Evolutionary conservation across 2,329 filamentous ascomycete genomes (phyloP), one percentile per base, ranked within the genome.

Genomic region (Ustulina deusta): DNA sequence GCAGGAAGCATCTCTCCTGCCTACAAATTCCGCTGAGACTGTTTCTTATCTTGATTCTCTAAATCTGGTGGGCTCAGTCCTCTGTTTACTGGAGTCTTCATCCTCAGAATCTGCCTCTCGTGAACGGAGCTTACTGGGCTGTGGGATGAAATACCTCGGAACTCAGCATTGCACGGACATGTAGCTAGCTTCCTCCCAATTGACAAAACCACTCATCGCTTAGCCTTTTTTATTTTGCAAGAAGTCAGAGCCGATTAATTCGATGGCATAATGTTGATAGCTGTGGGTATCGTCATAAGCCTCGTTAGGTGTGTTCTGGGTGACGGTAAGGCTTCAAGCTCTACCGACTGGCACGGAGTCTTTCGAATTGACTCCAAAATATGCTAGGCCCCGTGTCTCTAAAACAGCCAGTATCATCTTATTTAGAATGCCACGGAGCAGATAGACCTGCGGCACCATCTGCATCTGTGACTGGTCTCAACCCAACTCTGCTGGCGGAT

Each of bases 391-490:
- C n/a, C 27, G 17, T 17, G 40, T 52, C 42, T 49, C 42, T 44
- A 57, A 57, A 57, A 57, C 20, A 61, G 36, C 15, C 22, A 32
- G n/a, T 15, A 36, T 52, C 20, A 51, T 15, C 2, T 22, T 36
- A 40, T 56, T 25, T 27, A 38, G n/a, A 46, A 52, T 36, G 27
- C 27, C 22, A 29, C 36, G 3, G 48, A 27, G 38, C 22, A 49
- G 49, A 36, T 22, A 49, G 52, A 57, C 52, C 40, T 57, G 61
- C 52, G 61, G 44, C 54, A 51, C 36, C 15, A 27, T 27, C 36
- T 54, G 38, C 52, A 44, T 56, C 27, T 38, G 29, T 42, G 40
- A 59, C 38, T 46, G 38, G 29, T 34, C 36, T 63, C 46, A 25
- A 20, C 10, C 15, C 20, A 29, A 38, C n/a, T 49, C 32, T 34